Percentiles rank a stretch among this genome's conserved stretches.
phyloP scores from a whole-genome alignment of 345 rosid genomes.

The Sisymbrium altissimum region DNA sequence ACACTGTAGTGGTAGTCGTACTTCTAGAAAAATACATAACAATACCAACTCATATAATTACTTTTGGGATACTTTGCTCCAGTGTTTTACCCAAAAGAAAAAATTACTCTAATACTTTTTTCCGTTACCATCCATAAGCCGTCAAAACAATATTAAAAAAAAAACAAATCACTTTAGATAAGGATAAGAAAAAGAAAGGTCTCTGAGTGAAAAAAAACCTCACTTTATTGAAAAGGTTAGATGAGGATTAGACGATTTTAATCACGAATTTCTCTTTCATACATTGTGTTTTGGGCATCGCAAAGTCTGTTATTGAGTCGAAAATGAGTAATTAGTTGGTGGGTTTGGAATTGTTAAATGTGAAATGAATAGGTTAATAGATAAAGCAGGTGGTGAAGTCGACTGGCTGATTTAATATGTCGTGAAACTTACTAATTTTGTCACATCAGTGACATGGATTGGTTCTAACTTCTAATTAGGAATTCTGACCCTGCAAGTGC shows the following conservation, averaged over 20 bases:
- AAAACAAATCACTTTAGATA: background rate
- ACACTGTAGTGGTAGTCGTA: no score
- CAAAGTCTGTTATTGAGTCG: background rate
- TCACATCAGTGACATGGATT: background rate
- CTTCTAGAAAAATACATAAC: no score
- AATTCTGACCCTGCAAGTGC: background rate
- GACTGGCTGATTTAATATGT: background rate
- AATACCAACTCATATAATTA: no score
- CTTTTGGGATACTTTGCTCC: no score
- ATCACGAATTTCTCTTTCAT: background rate
- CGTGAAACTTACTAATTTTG: background rate
- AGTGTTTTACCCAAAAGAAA: no score
- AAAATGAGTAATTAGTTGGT: background rate
- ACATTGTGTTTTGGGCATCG: background rate
- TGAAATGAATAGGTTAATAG: background rate
- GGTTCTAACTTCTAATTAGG: background rate
- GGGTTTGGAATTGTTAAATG: background rate
- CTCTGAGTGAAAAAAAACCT: background rate
- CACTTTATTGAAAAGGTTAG: background rate
- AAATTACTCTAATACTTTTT: no score
- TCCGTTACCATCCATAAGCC: background rate
- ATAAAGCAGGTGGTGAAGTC: background rate
- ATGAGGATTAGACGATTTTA: background rate
- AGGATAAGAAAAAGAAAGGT: background rate
- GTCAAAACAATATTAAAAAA: background rate